Evolutionary conservation across 129 eudicot genomes (phyloP), one percentile per base, ranked within the genome.

Genomic region (Centrapalus pauciflorus): DNA sequence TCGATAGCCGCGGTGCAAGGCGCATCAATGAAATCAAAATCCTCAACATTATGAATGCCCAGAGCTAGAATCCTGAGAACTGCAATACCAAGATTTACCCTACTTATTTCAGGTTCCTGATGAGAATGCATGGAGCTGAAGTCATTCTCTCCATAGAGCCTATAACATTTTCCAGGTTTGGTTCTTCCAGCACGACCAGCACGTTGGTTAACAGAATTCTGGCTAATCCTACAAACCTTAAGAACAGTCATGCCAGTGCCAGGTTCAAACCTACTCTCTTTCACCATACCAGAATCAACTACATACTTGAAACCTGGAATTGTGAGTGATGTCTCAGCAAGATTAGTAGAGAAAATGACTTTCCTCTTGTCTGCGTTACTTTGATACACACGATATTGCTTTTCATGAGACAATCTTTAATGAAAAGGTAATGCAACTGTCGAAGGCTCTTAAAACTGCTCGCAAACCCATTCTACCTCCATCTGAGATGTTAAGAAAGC

Each of bases 141-240:
- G 61, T 88, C 95, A 10, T 25, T 49, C 58, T 86, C 79, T 11
- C 79, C 61, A 66, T 93, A 93, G 4, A 93, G 85, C 66, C 98
- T 76, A 52, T 81, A 93, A 76, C 98, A 93, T 46, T 59, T 77
- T 41, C 98, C 98, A 3, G 96, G 92, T 21, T 88, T 92, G 0
- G 98, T 93, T 79, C 98, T 78, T 66, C 98, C 98, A 59, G 98
- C 96, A 33, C 96, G 95, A 17, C 98, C 98, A 29, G 95, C 92
- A 14, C 98, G 85, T 64, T 88, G 98, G 52, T 89, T 82, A 49
- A 95, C 98, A 23, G 96, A 84, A 59, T 96, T 86, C 83, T 89
- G 90, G 81, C 98, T 88, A 23, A 84, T 74, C 25, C 70, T 62
- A 76, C 87, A 81, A 67, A 88, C 90, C 65, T 77, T 84, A 12